Conservation (phyloP, 805 yeast species). For the Wickerhamiella qilinensis region DNA sequence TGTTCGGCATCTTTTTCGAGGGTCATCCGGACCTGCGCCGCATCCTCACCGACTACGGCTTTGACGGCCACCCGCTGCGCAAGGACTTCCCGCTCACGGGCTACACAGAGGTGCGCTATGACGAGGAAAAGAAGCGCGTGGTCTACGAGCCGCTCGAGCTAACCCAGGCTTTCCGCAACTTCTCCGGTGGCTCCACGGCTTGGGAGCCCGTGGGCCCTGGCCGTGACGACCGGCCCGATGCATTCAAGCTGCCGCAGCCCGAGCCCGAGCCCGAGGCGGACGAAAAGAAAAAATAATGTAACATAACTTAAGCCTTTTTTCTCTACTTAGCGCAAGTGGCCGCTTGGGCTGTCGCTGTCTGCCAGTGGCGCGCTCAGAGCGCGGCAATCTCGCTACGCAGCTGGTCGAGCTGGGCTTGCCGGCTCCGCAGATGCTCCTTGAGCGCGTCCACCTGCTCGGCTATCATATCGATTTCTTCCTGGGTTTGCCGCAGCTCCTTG, state of each 20-base stretch:
- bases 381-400: constrained; percentile 22
- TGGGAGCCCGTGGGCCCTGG: constrained; percentile 92
- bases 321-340: not conserved
- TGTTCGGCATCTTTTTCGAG: constrained; percentile 76
- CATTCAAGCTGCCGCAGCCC: constrained; percentile 70
- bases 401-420: constrained; percentile 41
- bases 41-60: constrained; percentile 82
- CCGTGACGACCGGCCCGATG: constrained; percentile 62
- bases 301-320: too few relatives aligned
- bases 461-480: constrained; percentile 46
- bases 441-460: constrained; percentile 62
- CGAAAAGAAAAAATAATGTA: constrained; percentile 20
- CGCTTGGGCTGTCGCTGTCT: not conserved
- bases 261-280: constrained; percentile 49
- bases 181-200: constrained; percentile 71
- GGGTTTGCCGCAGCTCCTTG: constrained; percentile 16
- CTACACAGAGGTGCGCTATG: constrained; percentile 78
- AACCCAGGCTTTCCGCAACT: constrained; percentile 86
- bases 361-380: constrained; percentile 1
- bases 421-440: constrained; percentile 47
- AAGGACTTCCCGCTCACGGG: constrained; percentile 91
- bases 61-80: constrained; percentile 82
- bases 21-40: constrained; percentile 82
- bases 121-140: constrained; percentile 78
- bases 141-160: constrained; percentile 82